These are phyloP conservation scores for Zychaea mexicana DNA, from an alignment of 371 early-diverging fungal species.

Conservation along the genomic window DNA sequence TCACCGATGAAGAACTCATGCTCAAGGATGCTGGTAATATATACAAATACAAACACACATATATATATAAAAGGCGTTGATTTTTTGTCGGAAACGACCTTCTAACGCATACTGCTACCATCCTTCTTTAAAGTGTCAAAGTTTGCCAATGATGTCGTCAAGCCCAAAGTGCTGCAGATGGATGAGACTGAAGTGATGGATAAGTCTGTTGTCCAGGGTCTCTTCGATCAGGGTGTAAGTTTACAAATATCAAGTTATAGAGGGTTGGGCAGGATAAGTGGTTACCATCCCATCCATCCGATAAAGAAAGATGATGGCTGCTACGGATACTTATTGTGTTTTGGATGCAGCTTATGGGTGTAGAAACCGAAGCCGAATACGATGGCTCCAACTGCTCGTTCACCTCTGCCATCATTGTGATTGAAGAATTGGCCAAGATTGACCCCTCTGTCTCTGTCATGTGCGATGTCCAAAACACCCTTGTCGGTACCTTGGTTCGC, in stretches of 20 bases:
- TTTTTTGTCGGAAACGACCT: no score
- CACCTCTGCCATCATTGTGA: constrained; percentile 88
- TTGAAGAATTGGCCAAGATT: constrained; percentile 97
- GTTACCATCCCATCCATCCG: not conserved
- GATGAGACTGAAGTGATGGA: constrained; percentile 92
- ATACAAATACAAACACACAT: not conserved
- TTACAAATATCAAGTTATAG: no score
- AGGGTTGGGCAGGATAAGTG: no score
- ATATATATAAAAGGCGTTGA: no score
- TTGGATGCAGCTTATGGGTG: constrained; percentile 83
- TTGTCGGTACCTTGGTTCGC: constrained; percentile 94
- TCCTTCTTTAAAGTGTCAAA: constrained; percentile 63
- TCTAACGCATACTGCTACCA: not conserved
- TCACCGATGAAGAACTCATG: constrained; percentile 80
- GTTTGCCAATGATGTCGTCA: constrained; percentile 84
- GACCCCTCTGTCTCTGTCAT: constrained; percentile 93
- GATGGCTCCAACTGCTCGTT: constrained; percentile 91
- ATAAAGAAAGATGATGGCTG: no score
- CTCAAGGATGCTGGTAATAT: constrained; percentile 60
- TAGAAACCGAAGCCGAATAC: constrained; percentile 85
- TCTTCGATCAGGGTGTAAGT: constrained; percentile 90
- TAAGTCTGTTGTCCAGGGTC: constrained; percentile 76
- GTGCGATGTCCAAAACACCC: constrained; percentile 98
- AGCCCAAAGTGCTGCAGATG: constrained; percentile 91
- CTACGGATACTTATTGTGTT: no score